These are phyloP conservation scores for Amoebophrya sp. DNA, from an alignment of 169 alveolate genomes.

Conservation along the genomic window DNA sequence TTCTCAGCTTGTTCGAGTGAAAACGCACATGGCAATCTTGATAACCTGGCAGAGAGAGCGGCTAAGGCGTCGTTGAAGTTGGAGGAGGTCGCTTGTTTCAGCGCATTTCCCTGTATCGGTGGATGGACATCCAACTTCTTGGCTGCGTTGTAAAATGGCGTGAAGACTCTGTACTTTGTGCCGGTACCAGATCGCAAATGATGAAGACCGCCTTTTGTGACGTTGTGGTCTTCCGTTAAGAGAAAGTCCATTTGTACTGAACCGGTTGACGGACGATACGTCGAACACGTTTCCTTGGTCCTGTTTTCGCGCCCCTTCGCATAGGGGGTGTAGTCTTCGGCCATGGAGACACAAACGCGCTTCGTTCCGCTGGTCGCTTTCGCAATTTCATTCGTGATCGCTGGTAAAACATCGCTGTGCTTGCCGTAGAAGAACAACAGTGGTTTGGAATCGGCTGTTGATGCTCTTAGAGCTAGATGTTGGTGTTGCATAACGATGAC, in stretches of 20 bases:
- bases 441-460: too few relatives aligned
- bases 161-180: neutral
- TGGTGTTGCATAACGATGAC: too few relatives aligned
- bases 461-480: too few relatives aligned
- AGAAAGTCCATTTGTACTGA: neutral
- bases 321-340: neutral
- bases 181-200: neutral
- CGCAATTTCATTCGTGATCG: neutral
- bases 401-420: neutral
- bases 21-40: neutral
- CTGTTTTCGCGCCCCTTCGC: neutral
- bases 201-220: neutral
- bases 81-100: neutral
- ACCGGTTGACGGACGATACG: too few relatives aligned
- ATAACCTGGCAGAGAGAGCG: too few relatives aligned
- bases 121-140: neutral
- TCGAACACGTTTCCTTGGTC: neutral
- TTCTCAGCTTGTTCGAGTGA: neutral
- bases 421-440: neutral
- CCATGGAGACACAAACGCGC: neutral
- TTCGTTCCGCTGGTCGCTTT: neutral
- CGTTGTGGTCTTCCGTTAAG: neutral
- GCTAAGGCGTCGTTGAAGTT: too few relatives aligned
- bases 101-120: neutral
- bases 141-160: constrained; percentile 5